Evolutionary conservation across 305 asterid genomes (phyloP).

Genomic region (Fraxinus albicans): DNA sequence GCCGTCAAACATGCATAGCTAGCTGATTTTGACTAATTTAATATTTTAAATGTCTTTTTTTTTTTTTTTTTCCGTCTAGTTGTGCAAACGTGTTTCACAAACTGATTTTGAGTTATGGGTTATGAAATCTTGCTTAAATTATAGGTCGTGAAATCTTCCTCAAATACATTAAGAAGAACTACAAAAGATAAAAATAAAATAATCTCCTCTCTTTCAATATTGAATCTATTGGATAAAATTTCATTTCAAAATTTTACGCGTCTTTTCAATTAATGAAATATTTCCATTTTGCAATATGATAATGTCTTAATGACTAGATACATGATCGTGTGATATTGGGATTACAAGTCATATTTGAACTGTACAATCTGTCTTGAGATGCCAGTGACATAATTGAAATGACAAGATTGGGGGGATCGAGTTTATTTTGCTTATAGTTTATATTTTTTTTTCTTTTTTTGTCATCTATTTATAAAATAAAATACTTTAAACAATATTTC

Average conservation of each 20-base stretch:
- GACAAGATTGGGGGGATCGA: not conserved
- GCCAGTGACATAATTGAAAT: not conserved
- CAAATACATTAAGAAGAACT: not conserved
- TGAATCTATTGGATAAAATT: not conserved
- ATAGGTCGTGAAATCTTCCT: not conserved
- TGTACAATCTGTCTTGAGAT: not conserved
- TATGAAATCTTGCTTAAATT: not conserved
- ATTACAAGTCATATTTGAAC: not conserved
- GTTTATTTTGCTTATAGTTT: not conserved
- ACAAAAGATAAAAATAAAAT: not conserved
- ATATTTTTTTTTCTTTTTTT: too few species aligned
- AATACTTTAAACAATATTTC: too few species aligned
- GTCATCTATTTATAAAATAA: too few species aligned
- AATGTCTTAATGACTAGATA: not conserved
- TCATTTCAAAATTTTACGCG: not conserved
- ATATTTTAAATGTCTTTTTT: not conserved
- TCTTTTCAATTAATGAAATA: not conserved
- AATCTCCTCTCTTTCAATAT: too few species aligned
- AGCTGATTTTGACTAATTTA: not conserved
- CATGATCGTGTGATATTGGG: not conserved
- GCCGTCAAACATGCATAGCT: not conserved
- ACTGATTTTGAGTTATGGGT: not conserved
- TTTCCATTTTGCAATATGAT: not conserved
- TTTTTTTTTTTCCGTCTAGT: not conserved
- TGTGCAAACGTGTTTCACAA: not conserved